Base-by-base conservation (phyloP, 306 rosid species). In the Cucumis cinereus region DNA sequence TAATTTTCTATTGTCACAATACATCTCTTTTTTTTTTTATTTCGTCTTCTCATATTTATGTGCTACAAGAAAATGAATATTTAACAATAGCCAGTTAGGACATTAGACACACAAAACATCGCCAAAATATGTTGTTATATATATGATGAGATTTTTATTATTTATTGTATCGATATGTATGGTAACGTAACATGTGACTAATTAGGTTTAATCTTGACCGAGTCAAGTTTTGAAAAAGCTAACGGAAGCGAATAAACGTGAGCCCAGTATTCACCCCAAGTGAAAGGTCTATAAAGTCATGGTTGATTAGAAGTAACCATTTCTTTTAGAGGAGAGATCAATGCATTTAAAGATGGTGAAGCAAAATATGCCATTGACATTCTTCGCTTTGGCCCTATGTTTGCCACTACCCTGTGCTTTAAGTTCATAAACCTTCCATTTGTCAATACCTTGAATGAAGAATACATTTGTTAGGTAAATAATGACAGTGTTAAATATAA, bases 361-460 rank as follows among this genome's bases (percentile, higher is more conserved):
- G 91, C 97, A 61, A 93, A 93, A 78, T 87, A 91, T 45, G 89
- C 84, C 85, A 82, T 85, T 5, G 98, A 91, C 96, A 91, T 83
- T 80, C 98, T 90, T 0, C 88, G 8, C 85, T 81, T 89, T 16
- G 77, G 54, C 36, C 20, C 49, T 16, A 73, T n/a, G 81, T 89
- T 90, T 2, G 85, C 82, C 79, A 86, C 33, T 20, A 88, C 98
- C 54, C 94, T 88, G 60, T 93, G 98, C 38, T 90, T 88, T 77
- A 87, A 86, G 58, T 94, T 93, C 53, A 16, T 53, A 11, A 93
- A 83, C 72, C 93, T 87, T 50, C 96, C 98, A 43, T 93, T 93
- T 67, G 97, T 91, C 82, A 93, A 62, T 0, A 86, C 97, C 98
- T 89, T 47, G 66, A 45, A 30, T 3, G 4, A 30, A 30, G 3